phyloP scores from a whole-genome alignment of 2,329 filamentous ascomycete genomes.

The Colletotrichum sp. region DNA sequence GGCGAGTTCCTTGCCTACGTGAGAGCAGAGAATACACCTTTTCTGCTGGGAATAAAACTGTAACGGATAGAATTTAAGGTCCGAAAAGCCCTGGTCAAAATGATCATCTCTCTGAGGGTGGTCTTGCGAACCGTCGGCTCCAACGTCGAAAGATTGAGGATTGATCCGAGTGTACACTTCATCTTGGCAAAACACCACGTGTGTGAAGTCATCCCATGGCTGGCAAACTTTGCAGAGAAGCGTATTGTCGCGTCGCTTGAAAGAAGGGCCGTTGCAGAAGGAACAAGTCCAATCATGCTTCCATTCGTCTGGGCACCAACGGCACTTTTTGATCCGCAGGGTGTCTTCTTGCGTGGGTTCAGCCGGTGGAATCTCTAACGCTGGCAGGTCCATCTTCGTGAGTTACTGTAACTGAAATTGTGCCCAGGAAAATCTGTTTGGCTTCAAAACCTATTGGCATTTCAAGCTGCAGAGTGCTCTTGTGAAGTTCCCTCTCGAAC shows the following conservation, averaged over 20 bases:
- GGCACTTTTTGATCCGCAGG: not conserved
- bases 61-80: not conserved
- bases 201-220: not conserved
- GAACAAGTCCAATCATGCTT: not conserved
- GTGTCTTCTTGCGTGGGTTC: not conserved
- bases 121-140: not conserved
- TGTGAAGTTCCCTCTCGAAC: not conserved
- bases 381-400: not conserved
- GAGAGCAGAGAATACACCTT: not conserved
- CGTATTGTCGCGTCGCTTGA: not conserved
- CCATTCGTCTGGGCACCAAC: not conserved
- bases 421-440: not conserved
- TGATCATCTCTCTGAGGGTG: not conserved
- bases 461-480: not conserved
- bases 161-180: not conserved
- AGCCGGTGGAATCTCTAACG: not conserved
- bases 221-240: not conserved
- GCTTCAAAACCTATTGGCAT: not conserved
- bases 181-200: not conserved
- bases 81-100: not conserved
- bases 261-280: not conserved
- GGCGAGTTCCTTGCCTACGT: not conserved
- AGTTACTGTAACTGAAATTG: rapidly evolving
- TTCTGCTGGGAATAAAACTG: not conserved
- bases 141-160: not conserved